Evolutionary conservation across 306 rosid genomes (phyloP).

Genomic region (Malus fusca): DNA sequence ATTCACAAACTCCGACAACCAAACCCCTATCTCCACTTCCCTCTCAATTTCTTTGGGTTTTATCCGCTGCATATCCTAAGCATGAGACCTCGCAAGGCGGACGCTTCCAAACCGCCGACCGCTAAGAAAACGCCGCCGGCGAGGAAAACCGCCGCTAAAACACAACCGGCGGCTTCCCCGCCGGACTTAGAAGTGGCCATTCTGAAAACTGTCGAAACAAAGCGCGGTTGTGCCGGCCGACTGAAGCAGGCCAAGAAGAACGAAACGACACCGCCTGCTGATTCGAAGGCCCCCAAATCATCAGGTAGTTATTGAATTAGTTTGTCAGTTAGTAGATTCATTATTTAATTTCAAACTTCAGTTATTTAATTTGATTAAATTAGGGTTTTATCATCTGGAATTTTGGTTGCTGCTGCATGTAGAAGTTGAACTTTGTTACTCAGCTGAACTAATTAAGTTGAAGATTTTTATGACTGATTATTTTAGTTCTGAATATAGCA

Average conservation of each 20-base stretch:
- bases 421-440: background rate
- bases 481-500: background rate
- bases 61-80: background rate
- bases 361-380: background rate
- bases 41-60: background rate
- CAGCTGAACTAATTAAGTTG: background rate
- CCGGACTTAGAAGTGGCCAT: background rate
- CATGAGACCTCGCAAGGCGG: constrained; percentile 63
- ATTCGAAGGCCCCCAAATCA: constrained; percentile 23
- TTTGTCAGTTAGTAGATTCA: background rate
- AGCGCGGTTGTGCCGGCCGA: constrained; percentile 30
- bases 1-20: background rate
- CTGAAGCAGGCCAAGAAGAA: constrained; percentile 37
- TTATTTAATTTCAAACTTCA: background rate
- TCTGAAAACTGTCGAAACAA: constrained; percentile 18
- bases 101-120: constrained; percentile 29
- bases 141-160: constrained; percentile 36
- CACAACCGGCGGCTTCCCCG: constrained; percentile 16
- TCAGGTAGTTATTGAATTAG: constrained; percentile 24
- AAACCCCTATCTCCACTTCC: background rate
- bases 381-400: background rate
- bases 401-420: background rate
- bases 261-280: constrained; percentile 30
- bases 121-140: constrained; percentile 43
- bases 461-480: background rate